Conservation (phyloP, 208 protist species). For the Porcisia hertigi region DNA sequence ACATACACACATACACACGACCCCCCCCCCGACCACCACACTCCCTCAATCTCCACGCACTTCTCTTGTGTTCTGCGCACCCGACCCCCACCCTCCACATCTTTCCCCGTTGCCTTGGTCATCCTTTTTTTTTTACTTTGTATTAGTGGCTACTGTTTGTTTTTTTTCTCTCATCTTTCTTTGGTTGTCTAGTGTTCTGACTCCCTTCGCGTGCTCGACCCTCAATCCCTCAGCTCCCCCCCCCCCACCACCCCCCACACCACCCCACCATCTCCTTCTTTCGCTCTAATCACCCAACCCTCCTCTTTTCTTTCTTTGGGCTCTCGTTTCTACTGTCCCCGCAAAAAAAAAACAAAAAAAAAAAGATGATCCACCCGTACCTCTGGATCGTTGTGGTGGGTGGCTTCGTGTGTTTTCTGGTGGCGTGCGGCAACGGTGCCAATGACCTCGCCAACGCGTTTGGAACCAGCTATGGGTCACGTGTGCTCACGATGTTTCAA, state of each 20-base stretch:
- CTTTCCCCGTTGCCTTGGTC: no score
- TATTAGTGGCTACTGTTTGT: neutral
- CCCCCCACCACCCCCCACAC: neutral
- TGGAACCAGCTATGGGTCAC: slow-evolving; percentile 76
- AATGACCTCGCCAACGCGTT: slow-evolving; percentile 93
- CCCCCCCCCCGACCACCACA: no score
- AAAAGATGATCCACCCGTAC: slow-evolving; percentile 48
- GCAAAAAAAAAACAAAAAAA: no score
- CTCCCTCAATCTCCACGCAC: no score
- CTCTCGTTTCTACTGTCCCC: neutral
- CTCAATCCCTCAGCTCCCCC: neutral
- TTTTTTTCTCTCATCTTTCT: neutral
- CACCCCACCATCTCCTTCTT: neutral
- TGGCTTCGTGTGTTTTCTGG: slow-evolving; percentile 70
- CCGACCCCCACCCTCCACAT: no score
- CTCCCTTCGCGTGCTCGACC: neutral
- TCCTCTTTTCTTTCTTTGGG: neutral
- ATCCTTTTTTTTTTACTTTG: no score
- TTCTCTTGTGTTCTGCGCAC: no score
- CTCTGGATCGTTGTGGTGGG: slow-evolving; percentile 78
- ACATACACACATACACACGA: no score
- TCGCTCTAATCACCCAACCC: neutral
- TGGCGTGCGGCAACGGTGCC: slow-evolving; percentile 72
- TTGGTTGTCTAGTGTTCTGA: neutral
- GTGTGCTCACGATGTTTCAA: slow-evolving; percentile 63